Conservation (phyloP, 2,329 filamentous ascomycete species). For the Sporothrix luriei region DNA sequence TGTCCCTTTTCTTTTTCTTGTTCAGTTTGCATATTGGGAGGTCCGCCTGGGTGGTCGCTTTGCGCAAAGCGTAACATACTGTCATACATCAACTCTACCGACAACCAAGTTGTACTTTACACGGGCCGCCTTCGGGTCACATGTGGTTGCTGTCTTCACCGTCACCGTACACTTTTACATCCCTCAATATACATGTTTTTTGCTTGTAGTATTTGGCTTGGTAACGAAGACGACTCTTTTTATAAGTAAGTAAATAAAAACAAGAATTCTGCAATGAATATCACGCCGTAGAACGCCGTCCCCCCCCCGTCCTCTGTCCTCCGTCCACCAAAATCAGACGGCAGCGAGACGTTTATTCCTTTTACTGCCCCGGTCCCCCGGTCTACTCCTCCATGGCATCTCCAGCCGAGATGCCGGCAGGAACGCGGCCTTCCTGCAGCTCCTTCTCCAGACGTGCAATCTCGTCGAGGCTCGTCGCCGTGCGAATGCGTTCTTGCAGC, state of each 20-base stretch:
- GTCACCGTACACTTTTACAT: not conserved
- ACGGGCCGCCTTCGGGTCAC: too few species aligned
- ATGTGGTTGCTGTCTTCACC: not conserved
- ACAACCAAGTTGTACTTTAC: too few species aligned
- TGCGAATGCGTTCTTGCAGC: constrained; percentile 83
- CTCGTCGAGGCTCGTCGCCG: constrained; percentile 85
- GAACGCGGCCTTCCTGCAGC: constrained; percentile 83
- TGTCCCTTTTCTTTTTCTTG: not conserved
- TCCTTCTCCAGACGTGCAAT: constrained; percentile 90
- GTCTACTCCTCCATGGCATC: constrained; percentile 63
- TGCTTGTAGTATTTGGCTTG: not conserved
- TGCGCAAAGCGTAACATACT: not conserved
- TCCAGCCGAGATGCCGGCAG: constrained; percentile 63
- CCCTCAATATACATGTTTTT: not conserved
- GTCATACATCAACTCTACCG: not conserved
- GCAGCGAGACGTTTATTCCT: not conserved
- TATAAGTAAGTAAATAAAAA: constrained; percentile 4
- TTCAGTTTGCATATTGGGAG: not conserved
- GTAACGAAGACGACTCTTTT: not conserved
- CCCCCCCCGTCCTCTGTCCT: not conserved
- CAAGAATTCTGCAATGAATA: not conserved
- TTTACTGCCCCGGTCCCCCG: not conserved
- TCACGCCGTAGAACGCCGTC: constrained; percentile 11
- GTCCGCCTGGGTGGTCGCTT: not conserved
- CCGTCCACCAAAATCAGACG: too few species aligned